Evolutionary conservation across 352 stramenopile genomes (phyloP).

Genomic region (Pythium rhizo-oryzae): DNA sequence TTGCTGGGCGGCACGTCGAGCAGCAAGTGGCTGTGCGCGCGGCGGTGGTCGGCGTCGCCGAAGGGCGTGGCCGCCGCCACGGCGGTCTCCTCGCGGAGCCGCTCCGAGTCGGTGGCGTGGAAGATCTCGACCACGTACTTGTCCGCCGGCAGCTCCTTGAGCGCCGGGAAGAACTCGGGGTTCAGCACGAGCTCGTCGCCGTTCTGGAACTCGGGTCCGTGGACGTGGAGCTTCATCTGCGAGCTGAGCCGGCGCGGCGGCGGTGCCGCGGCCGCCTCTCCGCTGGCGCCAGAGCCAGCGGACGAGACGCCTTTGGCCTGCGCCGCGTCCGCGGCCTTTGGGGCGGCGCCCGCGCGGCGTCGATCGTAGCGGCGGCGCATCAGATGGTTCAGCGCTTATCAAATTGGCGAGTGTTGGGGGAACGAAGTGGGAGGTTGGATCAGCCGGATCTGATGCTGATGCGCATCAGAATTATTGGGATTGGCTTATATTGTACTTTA

Average conservation of each 20-base stretch:
- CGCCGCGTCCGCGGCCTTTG: slow-evolving; percentile 12
- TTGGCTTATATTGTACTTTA: not conserved
- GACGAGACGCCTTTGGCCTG: not conserved
- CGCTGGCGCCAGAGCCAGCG: not conserved
- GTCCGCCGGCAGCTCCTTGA: slow-evolving; percentile 63
- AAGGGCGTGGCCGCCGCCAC: slow-evolving; percentile 28
- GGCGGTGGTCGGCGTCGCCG: slow-evolving; percentile 16
- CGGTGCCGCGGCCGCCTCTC: slow-evolving; percentile 6
- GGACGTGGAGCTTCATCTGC: slow-evolving; percentile 76
- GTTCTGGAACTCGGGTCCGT: slow-evolving; percentile 82
- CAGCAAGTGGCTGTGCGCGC: slow-evolving; percentile 68
- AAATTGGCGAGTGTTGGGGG: not conserved
- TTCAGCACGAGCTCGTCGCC: slow-evolving; percentile 85
- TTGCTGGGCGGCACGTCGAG: slow-evolving; percentile 76
- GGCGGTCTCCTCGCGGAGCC: slow-evolving; percentile 34
- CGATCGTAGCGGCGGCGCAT: slow-evolving; percentile 34
- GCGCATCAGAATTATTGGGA: slow-evolving; percentile 6
- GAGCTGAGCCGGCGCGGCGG: slow-evolving; percentile 20
- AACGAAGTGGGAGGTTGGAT: not conserved
- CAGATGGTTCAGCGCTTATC: not conserved
- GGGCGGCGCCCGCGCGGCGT: slow-evolving; percentile 15
- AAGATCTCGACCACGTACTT: slow-evolving; percentile 87
- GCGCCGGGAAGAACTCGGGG: slow-evolving; percentile 75
- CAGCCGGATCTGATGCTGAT: not conserved
- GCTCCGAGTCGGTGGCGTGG: slow-evolving; percentile 43